These are phyloP conservation scores for Plasmodium relictum DNA, from an alignment of 169 alveolate genomes.

Conservation along the genomic window DNA sequence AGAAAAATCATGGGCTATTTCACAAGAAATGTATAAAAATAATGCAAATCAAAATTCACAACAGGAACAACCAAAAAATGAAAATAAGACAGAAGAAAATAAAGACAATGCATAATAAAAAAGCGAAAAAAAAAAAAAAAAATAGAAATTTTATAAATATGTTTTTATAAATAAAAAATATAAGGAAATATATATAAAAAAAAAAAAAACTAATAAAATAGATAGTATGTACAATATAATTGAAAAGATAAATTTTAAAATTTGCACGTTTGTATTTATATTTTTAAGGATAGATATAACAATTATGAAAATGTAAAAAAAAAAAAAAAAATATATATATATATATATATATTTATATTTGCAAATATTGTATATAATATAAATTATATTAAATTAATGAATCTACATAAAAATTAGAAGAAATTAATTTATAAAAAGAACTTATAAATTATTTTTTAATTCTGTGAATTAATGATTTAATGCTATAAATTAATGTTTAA, in stretches of 20 bases:
- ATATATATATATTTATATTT: background rate
- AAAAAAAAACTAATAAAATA: no score
- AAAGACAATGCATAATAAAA: conserved; percentile 71
- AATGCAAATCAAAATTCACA: conserved; percentile 74
- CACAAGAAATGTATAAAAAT: conserved; percentile 91
- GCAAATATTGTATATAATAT: conserved; percentile 2
- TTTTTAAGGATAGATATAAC: background rate
- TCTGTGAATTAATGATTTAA: background rate
- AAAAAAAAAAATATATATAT: no score
- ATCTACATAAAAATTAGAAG: background rate
- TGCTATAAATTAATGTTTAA: background rate
- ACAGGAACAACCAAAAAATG: conserved; percentile 79
- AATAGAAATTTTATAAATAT: background rate
- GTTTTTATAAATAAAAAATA: no score
- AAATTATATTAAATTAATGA: background rate
- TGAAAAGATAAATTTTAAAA: no score
- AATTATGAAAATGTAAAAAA: background rate
- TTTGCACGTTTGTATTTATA: background rate
- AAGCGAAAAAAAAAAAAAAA: background rate
- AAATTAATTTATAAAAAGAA: background rate
- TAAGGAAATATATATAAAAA: no score
- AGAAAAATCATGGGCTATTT: conserved; percentile 95
- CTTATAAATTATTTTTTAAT: conserved; percentile 2
- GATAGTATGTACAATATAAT: no score
- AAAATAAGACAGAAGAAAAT: conserved; percentile 75